Percentiles rank a stretch among this genome's conserved stretches.
These are phyloP conservation scores for Podospora bellae-mahoneyi DNA, from an alignment of 495 filamentous ascomycete species.

Conservation along the genomic window DNA sequence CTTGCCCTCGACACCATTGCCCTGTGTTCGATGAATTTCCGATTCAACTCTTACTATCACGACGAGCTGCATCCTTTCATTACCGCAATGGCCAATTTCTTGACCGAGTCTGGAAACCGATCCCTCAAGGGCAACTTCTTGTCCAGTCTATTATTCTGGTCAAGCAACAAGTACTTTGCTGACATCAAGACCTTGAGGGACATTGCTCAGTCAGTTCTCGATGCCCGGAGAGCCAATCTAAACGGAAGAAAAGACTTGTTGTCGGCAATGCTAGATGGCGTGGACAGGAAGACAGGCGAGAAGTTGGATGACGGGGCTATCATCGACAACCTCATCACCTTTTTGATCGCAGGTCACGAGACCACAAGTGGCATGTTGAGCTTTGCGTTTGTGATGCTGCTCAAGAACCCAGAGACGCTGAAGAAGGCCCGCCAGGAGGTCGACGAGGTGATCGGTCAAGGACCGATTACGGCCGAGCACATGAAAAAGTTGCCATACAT, in stretches of 20 bases:
- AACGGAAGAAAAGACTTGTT: conserved; percentile 65
- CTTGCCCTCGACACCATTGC: conserved; percentile 63
- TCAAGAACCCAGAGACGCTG: conserved; percentile 50
- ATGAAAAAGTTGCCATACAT: conserved; percentile 53
- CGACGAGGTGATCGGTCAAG: conserved; percentile 59
- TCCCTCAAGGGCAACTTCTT: conserved; percentile 49
- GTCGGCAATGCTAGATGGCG: conserved; percentile 64
- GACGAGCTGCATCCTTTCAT: conserved; percentile 65
- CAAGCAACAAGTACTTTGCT: conserved; percentile 54
- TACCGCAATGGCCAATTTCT: conserved; percentile 57
- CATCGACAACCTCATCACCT: conserved; percentile 70
- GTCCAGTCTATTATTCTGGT: conserved; percentile 48
- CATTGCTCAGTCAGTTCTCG: conserved; percentile 57
- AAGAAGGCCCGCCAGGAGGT: conserved; percentile 57
- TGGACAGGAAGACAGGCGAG: conserved; percentile 63
- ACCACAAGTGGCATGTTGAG: conserved; percentile 60
- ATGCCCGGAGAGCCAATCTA: conserved; percentile 54
- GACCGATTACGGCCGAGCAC: conserved; percentile 62
- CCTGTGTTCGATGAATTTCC: conserved; percentile 60
- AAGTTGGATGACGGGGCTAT: conserved; percentile 59
- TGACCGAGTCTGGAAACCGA: conserved; percentile 54
- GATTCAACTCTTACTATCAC: conserved; percentile 65
- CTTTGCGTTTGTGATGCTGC: conserved; percentile 57
- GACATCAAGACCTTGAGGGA: conserved; percentile 57
- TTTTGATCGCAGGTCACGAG: conserved; percentile 71